Evolutionary conservation across 306 rosid genomes (phyloP), one percentile per base, ranked within the genome.

Genomic region (Vigna angularis): DNA sequence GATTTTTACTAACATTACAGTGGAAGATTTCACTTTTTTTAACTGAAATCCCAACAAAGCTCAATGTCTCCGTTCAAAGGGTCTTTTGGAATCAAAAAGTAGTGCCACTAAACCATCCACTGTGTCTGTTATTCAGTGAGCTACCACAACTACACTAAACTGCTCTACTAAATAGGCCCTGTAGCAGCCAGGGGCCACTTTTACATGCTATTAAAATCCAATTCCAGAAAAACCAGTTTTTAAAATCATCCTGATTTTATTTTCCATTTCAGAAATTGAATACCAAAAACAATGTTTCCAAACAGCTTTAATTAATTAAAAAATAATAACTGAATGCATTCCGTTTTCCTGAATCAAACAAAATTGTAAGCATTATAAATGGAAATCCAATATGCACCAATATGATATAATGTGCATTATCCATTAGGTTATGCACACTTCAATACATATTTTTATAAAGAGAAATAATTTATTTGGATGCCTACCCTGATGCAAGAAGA

Each of bases 401-500:
- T 55, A 72, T 49, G 55, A 63, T 58, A 70, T 13, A 44, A 57
- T 56, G 59, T 42, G 49, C 51, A 78, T 56, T 16, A 16, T 55
- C 44, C 65, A 53, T 66, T 26, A 32, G 20, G 42, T 45, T 73
- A 73, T 2, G 13, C 48, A 51, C 32, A 66, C 10, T 59, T 68
- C 56, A 65, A 82, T 42, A 50, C 48, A 76, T 51, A 42, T 51
- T 34, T 53, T 24, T 57, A 66, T 17, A 8, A 67, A 69, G 52
- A 40, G 14, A 76, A 55, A 68, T 67, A 24, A 76, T 72, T 73
- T 75, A 66, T 45, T 28, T 63, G 79, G 69, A 75, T 48, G 76
- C 91, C 49, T 67, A 95, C 99, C 99, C 99, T 4, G 99, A 92
- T 59, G 98, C 99, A 79, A 95, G 93, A 79, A 95, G 93, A 72